These are phyloP conservation scores for Echites panduratus DNA, from an alignment of 257 asterid genomes.

Conservation along the genomic window DNA sequence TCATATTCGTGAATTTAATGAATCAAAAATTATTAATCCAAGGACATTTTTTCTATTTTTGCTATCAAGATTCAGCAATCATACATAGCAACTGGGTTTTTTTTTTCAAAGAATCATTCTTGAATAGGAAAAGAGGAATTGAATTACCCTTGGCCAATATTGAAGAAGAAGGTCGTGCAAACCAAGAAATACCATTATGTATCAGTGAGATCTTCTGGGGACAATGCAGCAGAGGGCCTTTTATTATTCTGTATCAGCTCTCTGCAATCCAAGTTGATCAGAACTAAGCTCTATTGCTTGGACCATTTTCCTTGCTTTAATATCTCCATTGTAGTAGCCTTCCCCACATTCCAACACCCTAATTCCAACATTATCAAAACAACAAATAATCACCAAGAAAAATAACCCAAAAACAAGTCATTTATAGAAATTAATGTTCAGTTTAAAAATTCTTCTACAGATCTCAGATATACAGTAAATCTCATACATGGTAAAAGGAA, in stretches of 20 bases:
- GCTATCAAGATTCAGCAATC: too few relatives aligned
- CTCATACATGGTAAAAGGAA: too few relatives aligned
- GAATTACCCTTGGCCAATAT: conserved; percentile 71
- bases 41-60: too few relatives aligned
- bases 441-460: background rate
- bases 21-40: too few relatives aligned
- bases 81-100: too few relatives aligned
- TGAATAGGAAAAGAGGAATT: background rate
- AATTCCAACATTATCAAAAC: background rate
- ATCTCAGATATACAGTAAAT: background rate
- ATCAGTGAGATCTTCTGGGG: conserved; percentile 96
- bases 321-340: conserved; percentile 95
- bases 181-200: conserved; percentile 96
- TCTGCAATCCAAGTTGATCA: conserved; percentile 62
- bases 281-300: conserved; percentile 50
- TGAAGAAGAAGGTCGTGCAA: conserved; percentile 87
- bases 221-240: conserved; percentile 77
- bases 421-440: too few relatives aligned
- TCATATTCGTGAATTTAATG: too few relatives aligned
- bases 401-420: background rate
- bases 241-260: conserved; percentile 56
- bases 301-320: conserved; percentile 82
- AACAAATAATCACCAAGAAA: background rate
- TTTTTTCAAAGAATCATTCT: too few relatives aligned
- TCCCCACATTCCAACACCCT: conserved; percentile 81